Percentiles rank a stretch among this genome's conserved stretches.
Conservation (phyloP, 345 rosid species). For the Hypericum androsaemum region DNA sequence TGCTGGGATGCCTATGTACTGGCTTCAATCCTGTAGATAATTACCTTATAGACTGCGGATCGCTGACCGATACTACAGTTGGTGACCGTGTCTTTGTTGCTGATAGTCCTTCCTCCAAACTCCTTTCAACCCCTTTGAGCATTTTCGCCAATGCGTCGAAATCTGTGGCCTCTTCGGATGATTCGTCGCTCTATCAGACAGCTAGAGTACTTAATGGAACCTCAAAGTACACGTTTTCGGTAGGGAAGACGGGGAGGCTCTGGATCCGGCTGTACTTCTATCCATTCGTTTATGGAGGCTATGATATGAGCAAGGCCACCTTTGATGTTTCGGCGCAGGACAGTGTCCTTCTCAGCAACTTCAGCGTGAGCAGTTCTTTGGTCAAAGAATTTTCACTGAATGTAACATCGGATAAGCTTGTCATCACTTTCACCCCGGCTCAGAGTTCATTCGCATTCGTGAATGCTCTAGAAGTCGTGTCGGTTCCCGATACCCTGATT, state of each 20-base stretch:
- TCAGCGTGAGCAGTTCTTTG: slow-evolving; percentile 23
- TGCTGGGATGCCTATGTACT: slow-evolving; percentile 29
- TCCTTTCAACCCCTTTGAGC: slow-evolving; percentile 34
- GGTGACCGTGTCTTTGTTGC: slow-evolving; percentile 51
- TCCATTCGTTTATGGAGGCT: slow-evolving; percentile 44
- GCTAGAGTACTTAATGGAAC: slow-evolving; percentile 55
- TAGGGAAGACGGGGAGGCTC: slow-evolving; percentile 50
- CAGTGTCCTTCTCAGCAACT: slow-evolving; percentile 45
- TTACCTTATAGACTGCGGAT: slow-evolving; percentile 80
- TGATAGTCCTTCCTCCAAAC: slow-evolving; percentile 44
- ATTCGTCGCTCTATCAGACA: slow-evolving; percentile 54
- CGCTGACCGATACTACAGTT: slow-evolving; percentile 40
- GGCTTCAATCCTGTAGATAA: slow-evolving; percentile 60
- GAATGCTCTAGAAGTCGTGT: slow-evolving; percentile 73
- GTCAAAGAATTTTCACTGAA: slow-evolving; percentile 66
- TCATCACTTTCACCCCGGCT: slow-evolving; percentile 51
- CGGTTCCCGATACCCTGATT: slow-evolving; percentile 56
- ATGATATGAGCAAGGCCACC: slow-evolving; percentile 44
- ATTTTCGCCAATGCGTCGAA: slow-evolving; percentile 33
- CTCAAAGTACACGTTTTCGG: slow-evolving; percentile 54
- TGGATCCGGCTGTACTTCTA: slow-evolving; percentile 84
- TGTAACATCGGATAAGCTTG: slow-evolving; percentile 37
- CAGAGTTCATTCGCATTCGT: slow-evolving; percentile 50
- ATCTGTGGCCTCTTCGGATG: slow-evolving; percentile 25
- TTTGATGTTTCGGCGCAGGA: slow-evolving; percentile 50